Base-by-base conservation (phyloP, 2,329 filamentous ascomycete species). In the Penicillium sp. region DNA sequence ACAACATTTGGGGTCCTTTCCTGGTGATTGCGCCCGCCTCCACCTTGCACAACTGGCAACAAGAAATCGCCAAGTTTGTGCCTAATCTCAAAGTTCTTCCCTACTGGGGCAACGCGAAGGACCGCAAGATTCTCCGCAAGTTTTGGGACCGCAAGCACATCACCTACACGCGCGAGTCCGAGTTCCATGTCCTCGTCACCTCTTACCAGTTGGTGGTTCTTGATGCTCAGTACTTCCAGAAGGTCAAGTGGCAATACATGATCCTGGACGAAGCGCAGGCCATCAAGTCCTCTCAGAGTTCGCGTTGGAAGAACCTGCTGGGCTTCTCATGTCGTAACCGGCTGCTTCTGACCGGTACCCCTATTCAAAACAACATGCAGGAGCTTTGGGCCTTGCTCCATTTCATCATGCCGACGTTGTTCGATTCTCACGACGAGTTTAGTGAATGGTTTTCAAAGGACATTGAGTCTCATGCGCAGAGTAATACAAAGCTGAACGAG, bases 171-270 rank as follows among this genome's bases (percentile, higher is more conserved):
- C 88, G 88, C 63, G 90, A 96, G 49, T 90, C 90, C 0, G 84
- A 90, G 11, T 97, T 98, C 75, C 93, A 98, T 65, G 90, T 98
- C 45, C 82, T 96, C 44, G 84, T 98, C 41, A 98, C 93, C 0
- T 97, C 91, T 0, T 98, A 98, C 68, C 93, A 98, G 70, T 78
- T 98, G 34, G 93, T 98, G 26, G 93, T 98, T 18, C 88, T 90
- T 26, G 93, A 98, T 66, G 88, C 94, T 1, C 85, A 90, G 51
- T 98, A 98, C 70, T 97, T 98, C 75, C 91, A 96, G 72, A 97
- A 97, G 76, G 93, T 98, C 79, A 87, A 87, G 61, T 98, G 93
- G 93, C 93, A 97, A 73, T 97, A 98, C 75, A 98, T 98, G 93
- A 96, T 98, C 68, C 81, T 98, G 36, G 93, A 98, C 61, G 93